phyloP scores from a whole-genome alignment of 257 asterid genomes.

The Anisodus acutangulus region DNA sequence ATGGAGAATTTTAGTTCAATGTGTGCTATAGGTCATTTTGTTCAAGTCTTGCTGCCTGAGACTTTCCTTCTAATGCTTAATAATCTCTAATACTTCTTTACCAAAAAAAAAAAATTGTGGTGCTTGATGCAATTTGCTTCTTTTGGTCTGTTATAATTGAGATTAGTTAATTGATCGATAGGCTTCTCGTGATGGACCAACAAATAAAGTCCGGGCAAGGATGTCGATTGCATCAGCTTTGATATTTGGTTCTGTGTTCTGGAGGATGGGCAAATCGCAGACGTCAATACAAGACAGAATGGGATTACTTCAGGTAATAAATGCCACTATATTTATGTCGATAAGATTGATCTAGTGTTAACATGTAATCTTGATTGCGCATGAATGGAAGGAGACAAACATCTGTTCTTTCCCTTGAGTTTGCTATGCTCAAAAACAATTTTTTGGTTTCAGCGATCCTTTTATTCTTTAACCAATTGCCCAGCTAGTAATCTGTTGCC shows the following conservation, averaged over 20 bases:
- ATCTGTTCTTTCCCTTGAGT: background rate
- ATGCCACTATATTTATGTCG: background rate
- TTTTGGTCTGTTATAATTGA: conserved; percentile 35
- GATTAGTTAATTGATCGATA: conserved; percentile 33
- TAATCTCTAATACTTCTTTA: background rate
- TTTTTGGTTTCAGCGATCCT: background rate
- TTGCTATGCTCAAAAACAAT: background rate
- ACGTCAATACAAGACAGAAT: conserved; percentile 93
- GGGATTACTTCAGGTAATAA: conserved; percentile 93
- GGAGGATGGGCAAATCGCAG: conserved; percentile 98
- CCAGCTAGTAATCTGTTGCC: background rate
- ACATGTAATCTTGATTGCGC: background rate
- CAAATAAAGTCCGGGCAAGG: conserved; percentile 92
- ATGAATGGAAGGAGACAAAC: background rate
- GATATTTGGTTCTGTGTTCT: conserved; percentile 96
- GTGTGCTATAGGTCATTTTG: background rate
- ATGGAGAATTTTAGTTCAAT: background rate
- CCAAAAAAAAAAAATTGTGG: background rate
- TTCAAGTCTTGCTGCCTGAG: background rate
- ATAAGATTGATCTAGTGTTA: background rate
- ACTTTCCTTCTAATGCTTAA: background rate
- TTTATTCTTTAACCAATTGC: background rate
- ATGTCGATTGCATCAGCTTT: conserved; percentile 96
- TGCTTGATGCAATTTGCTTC: conserved; percentile 24
- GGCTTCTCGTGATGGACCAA: conserved; percentile 99